Evolutionary conservation across 2,329 filamentous ascomycete genomes (phyloP), one percentile per base, ranked within the genome.

Genomic region (Alternaria gansuensis): DNA sequence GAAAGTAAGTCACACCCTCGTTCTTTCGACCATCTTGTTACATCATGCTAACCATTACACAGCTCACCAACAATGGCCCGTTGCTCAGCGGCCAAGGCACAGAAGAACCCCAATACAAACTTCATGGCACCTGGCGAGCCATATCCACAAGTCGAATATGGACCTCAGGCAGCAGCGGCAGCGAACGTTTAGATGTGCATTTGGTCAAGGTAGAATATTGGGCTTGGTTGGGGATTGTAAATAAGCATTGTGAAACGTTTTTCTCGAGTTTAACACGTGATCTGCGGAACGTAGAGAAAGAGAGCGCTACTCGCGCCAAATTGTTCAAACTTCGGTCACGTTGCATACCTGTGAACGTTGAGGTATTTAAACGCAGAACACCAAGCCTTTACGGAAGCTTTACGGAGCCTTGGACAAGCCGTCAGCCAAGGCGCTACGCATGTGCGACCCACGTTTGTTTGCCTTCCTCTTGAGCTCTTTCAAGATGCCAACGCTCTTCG

Each of bases 51-150:
- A 74, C 28, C n/a, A 43, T 53, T 43, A 8, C 45, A 41, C 39
- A 96, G 93, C 83, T 97, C 93, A 63, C 93, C 95, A 51, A 99
- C 95, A 58, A 99, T 99, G 95, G 95, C 95, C 60, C 91, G 95
- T 76, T 97, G 93, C 85, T 96, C 93, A 49, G 94, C 92, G 52
- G 91, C 93, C 67, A 98, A 97, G 86, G 90, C 90, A 40, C 73
- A 78, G 49, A 82, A 82, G 70, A 81, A 82, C 68, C 76, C 81
- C 26, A 65, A 79, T 57, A 83, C 80, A 29, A 83, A 83, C 71
- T 83, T 83, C 71, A 80, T 83, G 80, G 82, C 82, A 51, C 80
- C 81, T 17, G 81, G 82, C 28, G 76, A 78, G 54, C 75, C 75
- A 29, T 60, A 79, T 48, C 69, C 79, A 39, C 79, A 81, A 65